Evolutionary conservation across 2,329 filamentous ascomycete species (phyloP), one percentile per base, ranked within the genome.

Genomic region (Aphanoascus verrucosus): DNA sequence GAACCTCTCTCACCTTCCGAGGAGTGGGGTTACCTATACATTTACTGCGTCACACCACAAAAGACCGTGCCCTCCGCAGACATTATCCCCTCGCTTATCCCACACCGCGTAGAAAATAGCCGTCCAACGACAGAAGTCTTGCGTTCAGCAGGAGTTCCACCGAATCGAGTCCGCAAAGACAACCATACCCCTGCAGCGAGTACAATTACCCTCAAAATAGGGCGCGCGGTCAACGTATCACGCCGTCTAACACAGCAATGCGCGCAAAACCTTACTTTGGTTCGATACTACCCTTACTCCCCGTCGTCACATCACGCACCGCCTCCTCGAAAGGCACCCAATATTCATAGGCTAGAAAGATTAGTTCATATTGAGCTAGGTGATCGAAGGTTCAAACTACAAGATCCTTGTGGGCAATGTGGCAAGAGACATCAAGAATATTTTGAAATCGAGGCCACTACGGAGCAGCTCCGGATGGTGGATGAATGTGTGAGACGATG

Each of bases 11-110:
- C 88, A 0, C 74, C 80, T 19, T 73, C 77, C 52, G 87, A 93
- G 59, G 87, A 94, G 61, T 75, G 85, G 11, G 93, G 93, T 37
- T 98, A 93, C 72, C 97, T 98, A 60, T 98, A 98, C 77, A 94
- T 98, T 69, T 98, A 97, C 76, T 96, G 91, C 89, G 77, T 96
- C 19, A 96, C 88, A 0, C 83, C 88, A 32, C 75, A 79, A 35
- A 77, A 76, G 1, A 71, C 80, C 6, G 66, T 75, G 0, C 35
- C 58, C 1, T 40, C 53, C 6, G 47, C 55, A 35, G 83, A 81
- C 58, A 74, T 81, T 42, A 78, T 80, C 17, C 75, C 80, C 7
- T 77, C 79, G 9, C 73, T 86, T 47, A 75, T 84, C 41, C 77
- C 81, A 0, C 72, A 77, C 1, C 64, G 65, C 19, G 61, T 65